These are phyloP conservation scores for Globisporangium emineosum DNA, from an alignment of 352 stramenopile genomes.

Conservation along the genomic window DNA sequence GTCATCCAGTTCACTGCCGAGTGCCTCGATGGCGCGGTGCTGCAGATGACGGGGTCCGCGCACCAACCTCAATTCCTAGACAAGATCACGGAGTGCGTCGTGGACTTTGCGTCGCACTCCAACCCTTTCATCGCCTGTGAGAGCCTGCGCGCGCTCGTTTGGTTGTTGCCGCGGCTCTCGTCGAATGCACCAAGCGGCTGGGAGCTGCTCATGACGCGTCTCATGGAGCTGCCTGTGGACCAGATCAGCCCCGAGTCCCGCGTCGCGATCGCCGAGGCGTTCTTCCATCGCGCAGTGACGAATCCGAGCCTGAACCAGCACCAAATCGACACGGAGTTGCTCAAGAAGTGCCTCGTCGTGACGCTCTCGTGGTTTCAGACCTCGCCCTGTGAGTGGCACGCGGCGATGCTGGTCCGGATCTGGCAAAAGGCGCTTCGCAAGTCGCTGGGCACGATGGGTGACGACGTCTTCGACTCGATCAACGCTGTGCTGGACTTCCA, in stretches of 20 bases:
- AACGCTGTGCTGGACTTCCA: conserved; percentile 58
- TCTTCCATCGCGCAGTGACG: conserved; percentile 59
- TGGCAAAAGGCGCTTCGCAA: conserved; percentile 61
- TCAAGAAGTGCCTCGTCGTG: conserved; percentile 43
- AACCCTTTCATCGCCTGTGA: conserved; percentile 61
- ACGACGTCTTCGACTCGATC: conserved; percentile 46
- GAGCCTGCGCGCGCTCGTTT: conserved; percentile 64
- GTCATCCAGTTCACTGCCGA: conserved; percentile 54
- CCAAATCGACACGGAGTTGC: conserved; percentile 43
- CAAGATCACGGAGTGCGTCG: conserved; percentile 45
- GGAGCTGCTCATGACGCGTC: conserved; percentile 39
- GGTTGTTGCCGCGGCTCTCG: conserved; percentile 50
- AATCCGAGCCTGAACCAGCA: conserved; percentile 33
- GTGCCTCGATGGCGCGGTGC: conserved; percentile 38
- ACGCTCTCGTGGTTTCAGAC: conserved; percentile 58
- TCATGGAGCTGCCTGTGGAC: conserved; percentile 42
- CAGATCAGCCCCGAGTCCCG: conserved; percentile 49
- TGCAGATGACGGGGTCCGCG: conserved; percentile 35
- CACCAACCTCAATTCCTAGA: conserved; percentile 54
- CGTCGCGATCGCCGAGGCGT: conserved; percentile 51
- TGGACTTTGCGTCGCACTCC: conserved; percentile 31
- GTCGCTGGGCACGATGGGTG: conserved; percentile 29
- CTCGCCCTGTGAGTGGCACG: conserved; percentile 69
- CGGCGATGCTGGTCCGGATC: conserved; percentile 44
- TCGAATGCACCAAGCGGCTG: conserved; percentile 25